Percentiles rank a stretch among this genome's conserved stretches.
These are phyloP conservation scores for Alnus rubra DNA, from an alignment of 306 rosid genomes.

Conservation along the genomic window DNA sequence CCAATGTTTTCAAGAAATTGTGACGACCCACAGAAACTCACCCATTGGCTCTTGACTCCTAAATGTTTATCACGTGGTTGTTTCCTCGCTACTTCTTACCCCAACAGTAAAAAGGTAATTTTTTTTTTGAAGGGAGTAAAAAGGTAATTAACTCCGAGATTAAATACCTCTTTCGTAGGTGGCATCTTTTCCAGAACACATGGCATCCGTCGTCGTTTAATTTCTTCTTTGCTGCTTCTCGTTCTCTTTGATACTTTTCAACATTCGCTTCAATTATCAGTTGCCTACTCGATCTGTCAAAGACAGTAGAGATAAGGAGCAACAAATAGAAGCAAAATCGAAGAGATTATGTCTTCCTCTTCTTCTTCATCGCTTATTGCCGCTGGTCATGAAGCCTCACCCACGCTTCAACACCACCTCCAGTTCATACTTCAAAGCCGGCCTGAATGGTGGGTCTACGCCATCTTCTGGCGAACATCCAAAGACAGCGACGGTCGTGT, in stretches of 20 bases:
- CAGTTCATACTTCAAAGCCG: constrained; percentile 40
- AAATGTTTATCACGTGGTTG: not conserved
- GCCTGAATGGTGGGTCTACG: constrained; percentile 54
- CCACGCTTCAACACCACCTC: constrained; percentile 41
- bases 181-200: not conserved
- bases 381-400: constrained; percentile 2
- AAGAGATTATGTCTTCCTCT: constrained; percentile 25
- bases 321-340: constrained; percentile 6
- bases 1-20: no score
- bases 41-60: no score
- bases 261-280: not conserved
- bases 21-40: no score
- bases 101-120: not conserved
- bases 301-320: not conserved
- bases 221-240: not conserved
- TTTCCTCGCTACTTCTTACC: no score
- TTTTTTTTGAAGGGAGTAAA: no score
- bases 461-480: constrained; percentile 54
- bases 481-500: constrained; percentile 13
- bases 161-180: not conserved
- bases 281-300: not conserved
- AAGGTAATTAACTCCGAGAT: not conserved
- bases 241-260: not conserved
- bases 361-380: constrained; percentile 19
- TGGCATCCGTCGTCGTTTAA: not conserved